Percentiles rank a stretch among this genome's conserved stretches.
Evolutionary conservation across 352 stramenopile genomes (phyloP).

Genomic region (Pythium myriotylum): DNA sequence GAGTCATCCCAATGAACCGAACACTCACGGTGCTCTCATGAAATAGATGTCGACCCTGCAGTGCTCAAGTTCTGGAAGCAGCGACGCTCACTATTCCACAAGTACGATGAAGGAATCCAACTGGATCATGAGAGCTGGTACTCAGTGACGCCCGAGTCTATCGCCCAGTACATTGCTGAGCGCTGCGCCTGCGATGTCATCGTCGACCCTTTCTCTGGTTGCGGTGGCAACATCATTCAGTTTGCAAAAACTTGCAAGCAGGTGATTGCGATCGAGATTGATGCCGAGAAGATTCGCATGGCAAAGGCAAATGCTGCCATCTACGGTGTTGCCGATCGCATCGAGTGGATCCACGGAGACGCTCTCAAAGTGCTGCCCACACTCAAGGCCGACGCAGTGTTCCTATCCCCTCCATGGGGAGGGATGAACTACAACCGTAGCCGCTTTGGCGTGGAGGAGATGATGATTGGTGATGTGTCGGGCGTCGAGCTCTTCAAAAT

Average conservation of each 20-base stretch:
- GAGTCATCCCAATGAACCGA: too few species aligned
- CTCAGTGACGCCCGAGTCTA: slow-evolving; percentile 91
- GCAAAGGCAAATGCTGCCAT: slow-evolving; percentile 90
- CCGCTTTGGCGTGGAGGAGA: slow-evolving; percentile 61
- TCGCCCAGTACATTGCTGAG: slow-evolving; percentile 86
- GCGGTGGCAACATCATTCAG: slow-evolving; percentile 94
- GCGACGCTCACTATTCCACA: slow-evolving; percentile 86
- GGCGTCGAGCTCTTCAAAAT: slow-evolving; percentile 68
- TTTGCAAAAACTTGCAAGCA: slow-evolving; percentile 86
- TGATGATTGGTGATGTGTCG: slow-evolving; percentile 61
- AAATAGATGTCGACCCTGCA: slow-evolving; percentile 10
- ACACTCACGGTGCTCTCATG: not conserved
- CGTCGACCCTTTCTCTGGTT: slow-evolving; percentile 92
- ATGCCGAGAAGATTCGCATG: slow-evolving; percentile 88
- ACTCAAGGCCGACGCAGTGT: slow-evolving; percentile 85
- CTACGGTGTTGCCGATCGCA: slow-evolving; percentile 89
- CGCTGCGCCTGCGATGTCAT: slow-evolving; percentile 83
- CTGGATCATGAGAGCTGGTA: slow-evolving; percentile 95
- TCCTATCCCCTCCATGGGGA: slow-evolving; percentile 92
- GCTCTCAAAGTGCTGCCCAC: slow-evolving; percentile 76
- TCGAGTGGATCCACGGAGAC: slow-evolving; percentile 92
- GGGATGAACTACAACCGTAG: slow-evolving; percentile 74
- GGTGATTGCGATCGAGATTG: slow-evolving; percentile 94
- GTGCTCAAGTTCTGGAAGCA: slow-evolving; percentile 92
- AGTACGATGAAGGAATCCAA: slow-evolving; percentile 90